Evolutionary conservation across 2,329 filamentous ascomycete genomes (phyloP).

Genomic region (Penicillium capsulatum): DNA sequence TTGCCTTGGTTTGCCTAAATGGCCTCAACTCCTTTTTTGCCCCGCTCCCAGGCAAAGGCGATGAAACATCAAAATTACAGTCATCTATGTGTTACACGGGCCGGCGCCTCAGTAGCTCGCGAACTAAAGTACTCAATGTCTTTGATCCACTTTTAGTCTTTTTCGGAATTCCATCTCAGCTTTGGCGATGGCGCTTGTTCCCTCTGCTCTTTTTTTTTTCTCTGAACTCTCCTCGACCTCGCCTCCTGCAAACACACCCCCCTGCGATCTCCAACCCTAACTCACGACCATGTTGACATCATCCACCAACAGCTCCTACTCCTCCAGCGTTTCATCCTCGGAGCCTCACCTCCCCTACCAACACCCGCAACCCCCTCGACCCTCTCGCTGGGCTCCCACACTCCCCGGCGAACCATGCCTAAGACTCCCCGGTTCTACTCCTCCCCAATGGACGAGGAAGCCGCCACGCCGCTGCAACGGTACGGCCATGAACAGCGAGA

Average conservation of each 20-base stretch:
- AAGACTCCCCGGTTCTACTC: conserved; percentile 35
- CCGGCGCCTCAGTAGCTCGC: conserved; percentile 14
- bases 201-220: conserved; percentile 2
- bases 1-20: too few relatives aligned
- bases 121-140: conserved; percentile 20
- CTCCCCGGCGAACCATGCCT: conserved; percentile 8
- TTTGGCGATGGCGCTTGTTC: conserved; percentile 8
- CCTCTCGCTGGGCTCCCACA: conserved; percentile 19
- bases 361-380: conserved; percentile 26
- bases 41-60: background rate
- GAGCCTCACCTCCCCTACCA: conserved; percentile 26
- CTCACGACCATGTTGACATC: conserved; percentile 24
- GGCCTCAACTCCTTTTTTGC: too few relatives aligned
- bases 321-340: conserved; percentile 27
- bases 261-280: conserved; percentile 1
- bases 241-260: background rate
- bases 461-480: conserved; percentile 30
- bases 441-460: conserved; percentile 28
- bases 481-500: conserved; percentile 35
- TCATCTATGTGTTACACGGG: conserved; percentile 26
- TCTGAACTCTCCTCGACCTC: background rate
- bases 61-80: conserved; percentile 19
- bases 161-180: conserved; percentile 18
- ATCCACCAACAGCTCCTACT: conserved; percentile 26
- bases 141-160: conserved; percentile 25